These are phyloP conservation scores for Cystobasidium slooffiae DNA, from an alignment of 1,284 basidiomycete genomes.

Conservation along the genomic window DNA sequence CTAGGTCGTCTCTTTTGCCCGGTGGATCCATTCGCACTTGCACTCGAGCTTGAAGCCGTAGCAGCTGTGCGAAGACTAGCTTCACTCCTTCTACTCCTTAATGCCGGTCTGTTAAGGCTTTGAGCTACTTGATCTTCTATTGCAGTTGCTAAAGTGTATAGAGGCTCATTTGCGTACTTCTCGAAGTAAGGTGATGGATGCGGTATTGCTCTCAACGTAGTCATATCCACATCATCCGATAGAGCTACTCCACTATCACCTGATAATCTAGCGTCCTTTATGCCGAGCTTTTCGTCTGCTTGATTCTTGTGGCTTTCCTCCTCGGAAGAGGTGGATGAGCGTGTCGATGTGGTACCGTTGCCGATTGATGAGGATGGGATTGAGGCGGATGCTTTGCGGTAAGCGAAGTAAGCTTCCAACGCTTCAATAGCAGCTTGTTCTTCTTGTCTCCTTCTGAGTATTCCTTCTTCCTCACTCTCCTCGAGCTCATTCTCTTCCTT, in stretches of 20 bases:
- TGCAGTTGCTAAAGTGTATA: neutral
- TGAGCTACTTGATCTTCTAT: neutral
- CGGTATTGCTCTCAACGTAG: neutral
- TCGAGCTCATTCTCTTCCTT: neutral
- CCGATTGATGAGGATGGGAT: neutral
- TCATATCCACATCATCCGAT: neutral
- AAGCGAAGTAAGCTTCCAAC: constrained; percentile 38
- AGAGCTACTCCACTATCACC: neutral
- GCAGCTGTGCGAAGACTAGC: neutral
- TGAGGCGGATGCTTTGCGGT: neutral
- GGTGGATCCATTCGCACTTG: too few species aligned
- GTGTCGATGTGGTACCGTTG: neutral
- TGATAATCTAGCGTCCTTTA: neutral
- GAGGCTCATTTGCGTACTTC: constrained; percentile 18
- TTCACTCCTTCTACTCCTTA: neutral
- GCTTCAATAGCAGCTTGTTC: constrained; percentile 43
- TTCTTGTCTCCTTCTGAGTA: constrained; percentile 20
- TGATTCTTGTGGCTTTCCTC: too few species aligned
- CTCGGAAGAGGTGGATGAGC: neutral
- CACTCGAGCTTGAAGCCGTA: neutral
- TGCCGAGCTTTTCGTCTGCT: too few species aligned
- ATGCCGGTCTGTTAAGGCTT: neutral
- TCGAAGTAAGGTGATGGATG: constrained; percentile 18
- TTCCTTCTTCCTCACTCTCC: constrained; percentile 24
- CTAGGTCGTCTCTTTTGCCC: too few species aligned